Evolutionary conservation across 2,329 filamentous ascomycete species (phyloP).

Genomic region (Pseudocercospora eumusae): DNA sequence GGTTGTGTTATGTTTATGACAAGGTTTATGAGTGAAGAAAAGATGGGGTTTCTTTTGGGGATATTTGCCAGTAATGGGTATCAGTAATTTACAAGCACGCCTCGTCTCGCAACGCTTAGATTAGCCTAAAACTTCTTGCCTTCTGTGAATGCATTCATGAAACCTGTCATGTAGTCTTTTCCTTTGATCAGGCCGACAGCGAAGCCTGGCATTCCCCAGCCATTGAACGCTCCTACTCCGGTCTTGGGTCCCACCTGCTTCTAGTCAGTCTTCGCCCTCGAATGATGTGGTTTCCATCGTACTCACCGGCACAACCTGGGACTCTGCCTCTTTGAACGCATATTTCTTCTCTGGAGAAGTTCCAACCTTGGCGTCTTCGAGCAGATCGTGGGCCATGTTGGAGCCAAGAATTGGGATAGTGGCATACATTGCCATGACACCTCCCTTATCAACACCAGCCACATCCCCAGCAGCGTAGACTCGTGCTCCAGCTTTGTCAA

Average conservation of each 20-base stretch:
- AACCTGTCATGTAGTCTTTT: constrained; percentile 40
- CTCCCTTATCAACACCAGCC: constrained; percentile 46
- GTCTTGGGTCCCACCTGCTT: constrained; percentile 32
- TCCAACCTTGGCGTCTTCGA: constrained; percentile 35
- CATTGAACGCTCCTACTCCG: constrained; percentile 43
- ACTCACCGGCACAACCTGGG: constrained; percentile 34
- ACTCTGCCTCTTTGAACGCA: constrained; percentile 36
- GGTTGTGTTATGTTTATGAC: constrained; percentile 6
- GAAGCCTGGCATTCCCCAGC: constrained; percentile 39
- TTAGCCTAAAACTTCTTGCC: constrained; percentile 32
- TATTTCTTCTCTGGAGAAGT: constrained; percentile 35
- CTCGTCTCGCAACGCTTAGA: not conserved
- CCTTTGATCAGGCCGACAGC: constrained; percentile 42
- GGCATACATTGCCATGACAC: constrained; percentile 45
- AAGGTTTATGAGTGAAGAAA: not conserved
- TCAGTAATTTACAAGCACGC: constrained; percentile 4
- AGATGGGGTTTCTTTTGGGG: not conserved
- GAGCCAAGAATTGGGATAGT: constrained; percentile 45
- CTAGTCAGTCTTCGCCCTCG: constrained; percentile 17
- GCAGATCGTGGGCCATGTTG: constrained; percentile 53
- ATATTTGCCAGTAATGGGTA: constrained; percentile 2
- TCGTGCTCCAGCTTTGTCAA: constrained; percentile 47
- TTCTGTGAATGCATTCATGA: constrained; percentile 32
- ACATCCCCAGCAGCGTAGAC: constrained; percentile 55
- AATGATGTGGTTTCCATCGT: constrained; percentile 11